phyloP scores from a whole-genome alignment of 495 filamentous ascomycete genomes.

The Neurospora sp. region DNA sequence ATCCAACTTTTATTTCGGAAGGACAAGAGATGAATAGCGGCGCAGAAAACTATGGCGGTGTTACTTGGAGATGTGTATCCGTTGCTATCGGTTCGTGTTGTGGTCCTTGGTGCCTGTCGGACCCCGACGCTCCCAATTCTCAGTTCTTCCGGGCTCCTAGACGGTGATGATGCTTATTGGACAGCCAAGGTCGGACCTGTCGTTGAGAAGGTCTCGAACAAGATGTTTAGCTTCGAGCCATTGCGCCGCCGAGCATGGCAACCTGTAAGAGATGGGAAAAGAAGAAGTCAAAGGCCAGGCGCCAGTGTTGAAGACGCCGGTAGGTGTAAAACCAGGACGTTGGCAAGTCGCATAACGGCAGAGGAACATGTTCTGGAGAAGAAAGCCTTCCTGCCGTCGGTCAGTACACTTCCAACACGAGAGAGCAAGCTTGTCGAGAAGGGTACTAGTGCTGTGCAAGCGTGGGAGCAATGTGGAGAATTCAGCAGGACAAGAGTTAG shows the following conservation, averaged over 20 bases:
- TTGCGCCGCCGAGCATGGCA: neutral
- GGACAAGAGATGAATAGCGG: neutral
- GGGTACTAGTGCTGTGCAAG: neutral
- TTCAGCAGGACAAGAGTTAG: too few relatives aligned
- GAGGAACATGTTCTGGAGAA: neutral
- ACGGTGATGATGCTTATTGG: neutral
- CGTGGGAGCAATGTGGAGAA: neutral
- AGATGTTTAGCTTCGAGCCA: neutral
- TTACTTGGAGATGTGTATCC: neutral
- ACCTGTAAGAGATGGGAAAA: neutral
- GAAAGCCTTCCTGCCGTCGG: neutral
- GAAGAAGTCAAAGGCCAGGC: neutral
- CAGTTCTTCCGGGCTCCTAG: neutral
- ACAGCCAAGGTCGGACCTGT: neutral
- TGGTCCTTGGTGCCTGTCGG: neutral
- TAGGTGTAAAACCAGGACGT: neutral
- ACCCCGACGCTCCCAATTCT: neutral
- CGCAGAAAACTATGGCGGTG: neutral
- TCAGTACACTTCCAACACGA: neutral
- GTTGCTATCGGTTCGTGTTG: neutral
- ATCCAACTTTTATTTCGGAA: neutral
- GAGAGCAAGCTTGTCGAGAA: neutral
- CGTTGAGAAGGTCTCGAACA: neutral
- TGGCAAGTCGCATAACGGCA: neutral
- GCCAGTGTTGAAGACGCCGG: neutral